Base-by-base conservation (phyloP, 768 basidiomycete species). In the Saitozyma podzolica region DNA sequence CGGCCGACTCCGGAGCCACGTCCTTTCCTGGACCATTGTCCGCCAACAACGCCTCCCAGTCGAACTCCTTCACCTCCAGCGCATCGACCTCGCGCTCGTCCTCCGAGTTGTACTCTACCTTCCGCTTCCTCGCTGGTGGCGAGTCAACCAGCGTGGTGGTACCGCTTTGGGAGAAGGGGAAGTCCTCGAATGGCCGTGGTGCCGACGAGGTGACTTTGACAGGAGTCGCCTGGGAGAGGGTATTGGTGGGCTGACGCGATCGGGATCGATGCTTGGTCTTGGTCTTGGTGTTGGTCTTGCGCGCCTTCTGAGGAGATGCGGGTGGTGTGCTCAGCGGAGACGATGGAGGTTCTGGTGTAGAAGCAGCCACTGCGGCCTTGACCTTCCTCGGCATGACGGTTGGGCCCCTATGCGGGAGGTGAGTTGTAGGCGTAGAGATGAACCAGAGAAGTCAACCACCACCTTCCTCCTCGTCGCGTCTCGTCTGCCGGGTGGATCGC, bases 31-130 rank as follows among this genome's bases (percentile, higher is more conserved):
- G 29, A 29, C 29, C 29, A 29, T 29, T 5, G 29, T 29, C 29
- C 29, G 29, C 29, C 29, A 29, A 29, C 29, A 29, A 29, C 29
- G 29, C 29, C 29, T 29, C 29, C 29, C 29, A 29, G 29, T 29
- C 29, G 29, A 29, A 29, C 19, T 56, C 48, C 58, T 56, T 45
- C 54, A 55, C 14, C 16, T 20, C 49, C 45, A 29, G 45, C 17
- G n/a, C 42, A 39, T 61, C 29, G 8, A 9, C 37, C 37, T 40
- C 49, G n/a, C 52, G 29, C 14, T 10, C 7, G 17, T 40, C 37
- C 9, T 29, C 11, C 19, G 16, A 54, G n/a, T n/a, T 16, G 29
- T 29, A 29, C 29, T 29, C 29, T 5, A 29, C 29, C 5, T 29
- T 29, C 29, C 29, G 29, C 29, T 29, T 29, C 29, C 29, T 29